Percentiles rank a stretch among this genome's conserved stretches.
Conservation (phyloP, 208 protist species). For the Trypanosoma mega region DNA sequence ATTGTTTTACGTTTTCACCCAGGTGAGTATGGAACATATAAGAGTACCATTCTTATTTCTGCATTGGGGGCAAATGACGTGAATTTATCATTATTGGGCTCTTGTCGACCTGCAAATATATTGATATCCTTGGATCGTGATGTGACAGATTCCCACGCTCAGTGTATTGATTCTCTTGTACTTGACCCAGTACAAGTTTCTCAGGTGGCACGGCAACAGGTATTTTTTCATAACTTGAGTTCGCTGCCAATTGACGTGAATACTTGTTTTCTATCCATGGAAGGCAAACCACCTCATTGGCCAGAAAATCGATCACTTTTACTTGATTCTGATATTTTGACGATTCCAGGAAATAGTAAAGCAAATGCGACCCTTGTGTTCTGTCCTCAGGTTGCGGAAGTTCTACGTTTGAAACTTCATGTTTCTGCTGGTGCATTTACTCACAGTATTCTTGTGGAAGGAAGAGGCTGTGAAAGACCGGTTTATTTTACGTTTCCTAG, state of each 20-base stretch:
- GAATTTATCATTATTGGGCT: slow-evolving; percentile 37
- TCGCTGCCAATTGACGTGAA: slow-evolving; percentile 58
- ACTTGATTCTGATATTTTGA: slow-evolving; percentile 40
- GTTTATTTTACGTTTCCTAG: slow-evolving; percentile 41
- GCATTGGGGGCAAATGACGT: slow-evolving; percentile 32
- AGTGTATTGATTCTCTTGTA: slow-evolving; percentile 29
- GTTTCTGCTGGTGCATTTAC: slow-evolving; percentile 42
- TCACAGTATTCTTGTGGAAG: slow-evolving; percentile 33
- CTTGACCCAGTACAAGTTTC: slow-evolving; percentile 42
- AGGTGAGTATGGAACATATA: slow-evolving; percentile 53
- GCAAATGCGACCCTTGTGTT: slow-evolving; percentile 27
- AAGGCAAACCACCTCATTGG: slow-evolving; percentile 17
- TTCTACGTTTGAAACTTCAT: slow-evolving; percentile 14
- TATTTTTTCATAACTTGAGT: slow-evolving; percentile 56
- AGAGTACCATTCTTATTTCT: slow-evolving; percentile 40
- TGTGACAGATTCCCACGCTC: slow-evolving; percentile 1
- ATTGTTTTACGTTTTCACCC: slow-evolving; percentile 58
- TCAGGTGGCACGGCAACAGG: slow-evolving; percentile 23
- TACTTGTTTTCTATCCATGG: slow-evolving; percentile 22
- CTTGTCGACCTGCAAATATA: slow-evolving; percentile 61
- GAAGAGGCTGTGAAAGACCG: slow-evolving; percentile 23
- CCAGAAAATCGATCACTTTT: slow-evolving; percentile 43
- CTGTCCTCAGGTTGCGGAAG: slow-evolving; percentile 31
- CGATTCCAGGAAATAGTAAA: slow-evolving; percentile 35
- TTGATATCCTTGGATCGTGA: slow-evolving; percentile 26